Base-by-base conservation (phyloP, 768 basidiomycete species). In the Kwoniella bestiolae region DNA sequence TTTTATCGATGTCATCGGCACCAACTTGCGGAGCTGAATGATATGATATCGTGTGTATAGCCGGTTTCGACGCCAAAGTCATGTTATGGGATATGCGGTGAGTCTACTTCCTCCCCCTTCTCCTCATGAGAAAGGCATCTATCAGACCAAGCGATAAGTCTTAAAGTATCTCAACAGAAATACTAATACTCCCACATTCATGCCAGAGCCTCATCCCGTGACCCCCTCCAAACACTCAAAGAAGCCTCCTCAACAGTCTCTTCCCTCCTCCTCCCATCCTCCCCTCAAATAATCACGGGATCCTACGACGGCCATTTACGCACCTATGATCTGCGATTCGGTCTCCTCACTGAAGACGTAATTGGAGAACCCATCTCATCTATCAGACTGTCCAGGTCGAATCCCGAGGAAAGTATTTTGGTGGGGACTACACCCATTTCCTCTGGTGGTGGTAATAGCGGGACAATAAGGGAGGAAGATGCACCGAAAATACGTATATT, bases 241-340 rank as follows among this genome's bases (percentile, higher is more conserved):
- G 77, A 79, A 47, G 67, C 75, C 3, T 71, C 69, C 11, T 71
- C 70, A 45, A 73, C 73, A 25, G 71, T 79, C 44, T 75, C 77
- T 23, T 73, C 77, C 11, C 50, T 79, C 25, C 31, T 79, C 35
- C 73, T 41, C 5, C 64, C 49, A 85, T 12, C 77, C 86, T 25
- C 86, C 87, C 25, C 50, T 86, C 85, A 57, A 86, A 53, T 98
- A 71, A 83, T 89, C 44, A 84, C 91, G 2, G 93, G 92, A 8
- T 92, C 92, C 3, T 89, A 96, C 5, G 96, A 99, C 67, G 95
- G 96, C 2, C 86, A 90, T 77, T 88, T 95, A 47, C 87, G 96
- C 21, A 92, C 91, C 8, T 97, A 98, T 81, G 96, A 99, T 81
- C 84, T 99, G 32, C 89, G 96, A 57, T 92, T 90, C 83, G 96